Evolutionary conservation across 2,329 filamentous ascomycete species (phyloP).

Genomic region (Tolypocladium tropicale): DNA sequence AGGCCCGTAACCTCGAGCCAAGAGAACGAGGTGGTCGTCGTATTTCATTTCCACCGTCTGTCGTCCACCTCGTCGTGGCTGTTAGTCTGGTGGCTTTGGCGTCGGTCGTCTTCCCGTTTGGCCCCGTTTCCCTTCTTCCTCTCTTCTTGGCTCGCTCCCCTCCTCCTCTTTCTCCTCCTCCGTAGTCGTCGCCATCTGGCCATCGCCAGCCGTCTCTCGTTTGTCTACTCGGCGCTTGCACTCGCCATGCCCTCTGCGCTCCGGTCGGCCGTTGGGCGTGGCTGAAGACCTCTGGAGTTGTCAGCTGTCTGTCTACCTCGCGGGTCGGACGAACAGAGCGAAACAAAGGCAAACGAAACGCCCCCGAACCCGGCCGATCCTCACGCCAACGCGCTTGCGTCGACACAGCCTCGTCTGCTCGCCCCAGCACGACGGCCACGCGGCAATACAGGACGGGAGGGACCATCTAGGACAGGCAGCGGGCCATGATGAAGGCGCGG

Average conservation of each 20-base stretch:
- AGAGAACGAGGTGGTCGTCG: background rate
- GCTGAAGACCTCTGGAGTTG: conserved; percentile 4
- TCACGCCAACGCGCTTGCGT: background rate
- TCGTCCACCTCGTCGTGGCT: background rate
- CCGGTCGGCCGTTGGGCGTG: conserved; percentile 4
- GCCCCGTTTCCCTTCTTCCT: background rate
- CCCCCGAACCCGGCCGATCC: background rate
- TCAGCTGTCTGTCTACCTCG: background rate
- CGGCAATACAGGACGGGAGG: background rate
- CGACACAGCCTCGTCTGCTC: background rate
- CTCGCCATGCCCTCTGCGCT: conserved; percentile 10
- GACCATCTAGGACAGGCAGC: background rate
- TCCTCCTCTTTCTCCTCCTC: background rate
- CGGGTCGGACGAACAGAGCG: conserved; percentile 1
- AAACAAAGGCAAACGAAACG: background rate
- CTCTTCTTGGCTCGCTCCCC: background rate
- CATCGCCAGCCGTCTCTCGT: conserved; percentile 1
- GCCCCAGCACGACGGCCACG: background rate
- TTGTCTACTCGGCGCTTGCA: conserved; percentile 2
- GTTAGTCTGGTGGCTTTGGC: background rate
- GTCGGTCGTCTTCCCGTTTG: background rate
- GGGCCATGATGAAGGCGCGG: conserved; percentile 4
- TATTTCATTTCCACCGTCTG: background rate
- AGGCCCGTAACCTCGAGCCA: conserved; percentile 2
- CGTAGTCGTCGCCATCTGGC: background rate